Base-by-base conservation (phyloP, 1,139 yeast species). In the Geotrichum europaeum region DNA sequence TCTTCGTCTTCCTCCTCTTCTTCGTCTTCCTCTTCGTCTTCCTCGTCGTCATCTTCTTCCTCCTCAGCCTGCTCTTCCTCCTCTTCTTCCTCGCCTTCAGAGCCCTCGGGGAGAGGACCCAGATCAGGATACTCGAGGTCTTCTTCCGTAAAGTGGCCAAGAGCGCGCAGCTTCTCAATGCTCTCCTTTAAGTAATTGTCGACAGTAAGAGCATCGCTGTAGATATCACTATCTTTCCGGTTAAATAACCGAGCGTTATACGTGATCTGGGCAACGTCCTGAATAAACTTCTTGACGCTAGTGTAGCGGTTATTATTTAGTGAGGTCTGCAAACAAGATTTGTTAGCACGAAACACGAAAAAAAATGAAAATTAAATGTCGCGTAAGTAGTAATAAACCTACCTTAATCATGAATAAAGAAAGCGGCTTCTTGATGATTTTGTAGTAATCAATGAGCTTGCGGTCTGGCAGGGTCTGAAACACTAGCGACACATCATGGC, bases 201-300 rank as follows among this genome's bases (percentile, higher is more conserved):
- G 66, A 92, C 74, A 34, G 85, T 79, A 20, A 81, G 78, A 0
- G 97, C 97, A 67, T 87, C 89, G 49, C 79, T 78, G 73, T 87
- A 88, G 57, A 87, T 86, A 18, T 78, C 77, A 0, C 92, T 84
- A 18, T 81, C 84, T 65, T 84, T 85, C 62, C 85, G 85, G 72
- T 92, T 92, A 73, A 86, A 92, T 55, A 86, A 82, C 64, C 90
- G 82, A 1, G 97, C 97, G 71, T 92, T 92, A 91, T 96, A 89
- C 0, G 89, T 82, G 56, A 92, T 87, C 72, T 89, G 94, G 0
- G 87, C 90, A 64, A 92, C 72, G 72, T 91, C 97, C 62, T 78
- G 81, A 51, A 92, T 76, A 72, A 90, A 91, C 61, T 84, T 85
- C 67, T 84, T 87, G 0, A 89, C 84, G 58, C 78, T 76, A 12